Base-by-base conservation (phyloP, 352 stramenopile species). In the Paralagenidium karlingii region DNA sequence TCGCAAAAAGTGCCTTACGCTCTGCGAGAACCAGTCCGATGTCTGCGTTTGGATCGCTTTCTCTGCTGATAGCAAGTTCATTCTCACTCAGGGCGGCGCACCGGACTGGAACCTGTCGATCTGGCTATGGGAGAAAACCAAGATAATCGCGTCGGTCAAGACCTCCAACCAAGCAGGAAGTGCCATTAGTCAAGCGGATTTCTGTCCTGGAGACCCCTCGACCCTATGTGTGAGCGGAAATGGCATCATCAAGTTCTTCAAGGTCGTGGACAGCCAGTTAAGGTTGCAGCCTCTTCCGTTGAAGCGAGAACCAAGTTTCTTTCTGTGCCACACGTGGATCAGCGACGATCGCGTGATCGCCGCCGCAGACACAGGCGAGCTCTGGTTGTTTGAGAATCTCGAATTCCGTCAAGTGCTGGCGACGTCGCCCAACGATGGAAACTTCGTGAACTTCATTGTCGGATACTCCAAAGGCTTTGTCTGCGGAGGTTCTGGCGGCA, bases 61-160 rank as follows among this genome's bases (percentile, higher is more conserved):
- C 56, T 95, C 83, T 0, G 62, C 60, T 0, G 91, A 97, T 48
- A 71, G 68, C 45, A 95, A 96, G 49, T 88, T 88, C 42, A 85
- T 82, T 38, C 40, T 97, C 18, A 88, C 84, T 0, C 85, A 96
- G 41, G 79, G 83, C 15, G 80, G 69, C 0, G 74, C 63, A 1
- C 91, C 91, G 0, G 90, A 97, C 43, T 97, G 86, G 82, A 62
- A 76, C 18, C 45, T 96, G 5, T 81, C 87, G 19, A 53, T 96
- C 20, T 96, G 90, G 85, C 45, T 88, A 7, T 94, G 84, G 67
- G 91, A 97, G 33, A 97, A 97, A 38, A 71, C 67, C 29, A 96
- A 96, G 51, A 47, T 92, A 16, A 39, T 95, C 12, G 60, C 70
- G 7, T 79, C 62, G 0, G 59, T 81, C 11, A 90, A 91, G 45